phyloP scores from a whole-genome alignment of 2,329 filamentous ascomycete species.

The Epichloe coenophiala region DNA sequence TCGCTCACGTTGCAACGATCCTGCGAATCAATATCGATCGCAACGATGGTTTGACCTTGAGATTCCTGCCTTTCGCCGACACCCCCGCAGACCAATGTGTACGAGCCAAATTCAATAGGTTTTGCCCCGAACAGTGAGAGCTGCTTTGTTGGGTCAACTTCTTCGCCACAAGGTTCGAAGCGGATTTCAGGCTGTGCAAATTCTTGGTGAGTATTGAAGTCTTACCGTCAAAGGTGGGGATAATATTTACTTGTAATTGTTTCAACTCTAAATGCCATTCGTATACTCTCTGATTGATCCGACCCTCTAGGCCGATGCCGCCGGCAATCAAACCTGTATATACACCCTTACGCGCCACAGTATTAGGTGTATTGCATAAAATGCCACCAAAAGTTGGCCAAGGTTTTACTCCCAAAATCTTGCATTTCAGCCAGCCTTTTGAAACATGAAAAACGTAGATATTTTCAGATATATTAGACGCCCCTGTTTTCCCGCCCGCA shows the following conservation, averaged over 20 bases:
- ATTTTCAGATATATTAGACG: conserved; percentile 32
- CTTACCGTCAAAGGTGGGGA: background rate
- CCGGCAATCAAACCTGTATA: conserved; percentile 54
- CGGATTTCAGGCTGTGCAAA: conserved; percentile 13
- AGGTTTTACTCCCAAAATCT: conserved; percentile 18
- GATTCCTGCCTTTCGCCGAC: conserved; percentile 14
- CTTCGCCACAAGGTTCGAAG: conserved; percentile 9
- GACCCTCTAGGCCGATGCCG: conserved; percentile 53
- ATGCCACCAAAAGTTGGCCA: conserved; percentile 31
- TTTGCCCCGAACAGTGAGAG: conserved; percentile 22
- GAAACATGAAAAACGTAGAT: conserved; percentile 39
- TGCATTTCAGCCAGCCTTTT: conserved; percentile 34
- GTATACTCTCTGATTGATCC: conserved; percentile 49
- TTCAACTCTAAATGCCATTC: conserved; percentile 35
- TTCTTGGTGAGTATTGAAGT: background rate
- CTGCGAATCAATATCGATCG: conserved; percentile 15
- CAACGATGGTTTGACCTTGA: conserved; percentile 17
- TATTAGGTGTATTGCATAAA: conserved; percentile 17
- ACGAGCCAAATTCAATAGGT: conserved; percentile 10
- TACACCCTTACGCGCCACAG: conserved; percentile 12
- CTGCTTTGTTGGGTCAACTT: background rate
- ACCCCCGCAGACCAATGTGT: conserved; percentile 19
- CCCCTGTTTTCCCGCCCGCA: conserved; percentile 45
- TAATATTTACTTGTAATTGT: background rate
- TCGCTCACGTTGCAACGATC: conserved; percentile 16